These are phyloP conservation scores for Beauveria rudraprayagi DNA, from an alignment of 2,329 filamentous ascomycete species.

Conservation along the genomic window DNA sequence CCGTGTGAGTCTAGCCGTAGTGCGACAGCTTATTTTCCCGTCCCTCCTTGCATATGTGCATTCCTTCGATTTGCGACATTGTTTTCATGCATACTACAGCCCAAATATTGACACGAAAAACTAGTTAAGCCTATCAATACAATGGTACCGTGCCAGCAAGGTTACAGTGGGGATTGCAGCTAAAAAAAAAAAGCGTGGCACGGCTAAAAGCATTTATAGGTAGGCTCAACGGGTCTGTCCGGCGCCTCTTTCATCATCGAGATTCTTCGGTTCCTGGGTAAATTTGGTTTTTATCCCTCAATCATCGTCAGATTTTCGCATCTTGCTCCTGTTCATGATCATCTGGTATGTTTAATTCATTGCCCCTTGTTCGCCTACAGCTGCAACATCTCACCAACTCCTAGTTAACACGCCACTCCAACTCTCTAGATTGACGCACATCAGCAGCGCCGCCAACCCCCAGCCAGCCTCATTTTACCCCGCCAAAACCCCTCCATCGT, in stretches of 20 bases:
- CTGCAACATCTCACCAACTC: not conserved
- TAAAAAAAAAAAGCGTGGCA: not conserved
- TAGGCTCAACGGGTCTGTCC: not conserved
- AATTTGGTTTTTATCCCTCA: not conserved
- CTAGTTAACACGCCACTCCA: not conserved
- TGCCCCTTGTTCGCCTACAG: not conserved
- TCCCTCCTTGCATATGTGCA: no score
- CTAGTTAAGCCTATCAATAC: not conserved
- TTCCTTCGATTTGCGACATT: no score
- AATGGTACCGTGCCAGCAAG: not conserved
- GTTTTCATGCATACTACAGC: not conserved
- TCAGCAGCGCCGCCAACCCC: not conserved
- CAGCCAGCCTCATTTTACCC: constrained; percentile 3
- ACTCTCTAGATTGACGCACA: not conserved
- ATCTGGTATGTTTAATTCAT: not conserved
- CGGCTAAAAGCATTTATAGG: not conserved
- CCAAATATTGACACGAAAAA: not conserved
- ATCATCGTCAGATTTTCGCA: not conserved
- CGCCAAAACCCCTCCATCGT: not conserved
- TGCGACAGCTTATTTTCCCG: no score
- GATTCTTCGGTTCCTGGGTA: not conserved
- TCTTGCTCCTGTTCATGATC: not conserved
- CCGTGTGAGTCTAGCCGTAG: no score
- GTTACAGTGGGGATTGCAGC: not conserved
- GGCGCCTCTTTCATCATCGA: constrained; percentile 10